Conservation (phyloP, 2,329 filamentous ascomycete genomes). For the Harringtonia aguacate region DNA sequence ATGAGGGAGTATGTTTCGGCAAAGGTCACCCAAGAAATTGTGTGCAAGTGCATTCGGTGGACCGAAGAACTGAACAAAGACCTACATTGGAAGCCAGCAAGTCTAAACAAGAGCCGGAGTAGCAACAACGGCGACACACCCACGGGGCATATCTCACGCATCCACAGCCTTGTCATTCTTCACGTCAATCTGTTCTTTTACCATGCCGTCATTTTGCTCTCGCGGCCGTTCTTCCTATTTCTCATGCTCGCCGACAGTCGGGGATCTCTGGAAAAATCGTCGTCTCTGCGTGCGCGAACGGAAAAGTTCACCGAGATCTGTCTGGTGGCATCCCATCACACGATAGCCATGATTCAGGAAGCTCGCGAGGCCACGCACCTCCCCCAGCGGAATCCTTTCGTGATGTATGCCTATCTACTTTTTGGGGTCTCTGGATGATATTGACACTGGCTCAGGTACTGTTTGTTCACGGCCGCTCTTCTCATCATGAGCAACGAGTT, state of each 20-base stretch:
- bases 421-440: neutral
- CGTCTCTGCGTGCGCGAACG: conserved; percentile 19
- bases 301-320: conserved; percentile 37
- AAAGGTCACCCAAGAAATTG: conserved; percentile 44
- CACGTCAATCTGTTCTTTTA: conserved; percentile 52
- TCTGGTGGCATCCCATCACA: conserved; percentile 37
- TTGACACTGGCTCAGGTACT: conserved; percentile 31
- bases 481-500: conserved; percentile 48
- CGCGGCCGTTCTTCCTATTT: conserved; percentile 52
- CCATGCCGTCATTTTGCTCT: conserved; percentile 52
- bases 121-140: neutral
- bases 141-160: conserved; percentile 7
- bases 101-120: neutral
- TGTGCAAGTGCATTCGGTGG: conserved; percentile 41
- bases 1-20: conserved; percentile 48
- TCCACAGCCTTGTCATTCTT: conserved; percentile 46
- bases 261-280: conserved; percentile 11
- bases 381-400: conserved; percentile 42
- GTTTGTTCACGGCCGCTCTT: conserved; percentile 43
- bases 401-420: conserved; percentile 29
- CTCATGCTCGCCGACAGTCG: conserved; percentile 28
- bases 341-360: conserved; percentile 33
- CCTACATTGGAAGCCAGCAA: conserved; percentile 33
- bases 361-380: conserved; percentile 34
- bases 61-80: conserved; percentile 32